Base-by-base conservation (phyloP, 148 eudicot species). In the Pharnaceum exiguum region DNA sequence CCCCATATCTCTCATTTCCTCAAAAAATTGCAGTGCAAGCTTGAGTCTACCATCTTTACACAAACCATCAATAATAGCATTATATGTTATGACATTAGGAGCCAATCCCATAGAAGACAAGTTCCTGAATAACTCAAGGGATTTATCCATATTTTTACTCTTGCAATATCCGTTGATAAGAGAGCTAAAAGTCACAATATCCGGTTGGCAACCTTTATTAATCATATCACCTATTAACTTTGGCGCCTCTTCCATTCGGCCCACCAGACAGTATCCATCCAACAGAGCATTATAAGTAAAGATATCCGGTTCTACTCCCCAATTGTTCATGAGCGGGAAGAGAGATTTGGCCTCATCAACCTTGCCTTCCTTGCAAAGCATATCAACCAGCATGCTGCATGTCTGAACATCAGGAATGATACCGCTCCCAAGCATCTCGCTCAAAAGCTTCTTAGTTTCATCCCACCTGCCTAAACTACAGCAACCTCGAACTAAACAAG, bases 161-260 rank as follows among this genome's bases (percentile, higher is more conserved):
- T 51, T 52, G 51, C 66, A 43, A 0, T 64, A 53, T 10, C 23
- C 42, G 17, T 31, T 3, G 22, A 33, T 53, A 31, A 53, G 38
- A 10, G 39, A 17, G 27, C 22, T 56, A 10, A 37, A 56, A 11
- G 60, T 56, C 9, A 37, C 6, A 38, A 27, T n/a, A 17, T 37
- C 68, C 8, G 12, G 32, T 21, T 52, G 21, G 31, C 48, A 35
- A 22, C 77, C 68, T 15, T 28, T 40, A 61, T 22, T 60, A 55
- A 5, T 59, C 72, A 67, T 50, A 6, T 21, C 35, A 48, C 26
- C 48, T 61, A 73, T 40, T 51, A 73, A 37, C 10, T 67, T 27
- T 30, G 29, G 35, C 5, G 77, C 68, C 10, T 60, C 72, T 25
- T 67, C 63, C 33, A 67, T n/a, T n/a, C n/a, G n/a, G n/a, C n/a